Evolutionary conservation across 768 basidiomycete species (phyloP), one percentile per base, ranked within the genome.

Genomic region (Mycena albidolilacea): DNA sequence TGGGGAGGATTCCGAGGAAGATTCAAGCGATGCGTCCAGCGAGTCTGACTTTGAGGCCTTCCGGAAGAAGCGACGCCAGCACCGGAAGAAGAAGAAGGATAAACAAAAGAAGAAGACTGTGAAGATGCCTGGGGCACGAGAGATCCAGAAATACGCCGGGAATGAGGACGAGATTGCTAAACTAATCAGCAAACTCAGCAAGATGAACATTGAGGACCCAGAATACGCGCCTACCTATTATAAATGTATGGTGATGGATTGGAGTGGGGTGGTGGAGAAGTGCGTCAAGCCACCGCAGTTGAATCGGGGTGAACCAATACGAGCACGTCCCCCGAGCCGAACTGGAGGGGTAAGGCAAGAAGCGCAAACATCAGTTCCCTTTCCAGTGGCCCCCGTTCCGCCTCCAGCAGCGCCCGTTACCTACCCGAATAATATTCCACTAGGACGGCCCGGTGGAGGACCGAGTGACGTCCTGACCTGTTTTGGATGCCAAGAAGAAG

Each of bases 181-280:
- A 43, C 9, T 9, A 12, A 43, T 12, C 23, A 23, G 12, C 41
- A 43, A 43, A 55, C 60, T 75, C 17, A 72, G 63, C 39, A 35
- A n/a, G 5, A 77, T 75, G 72, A 43, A 60, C 4, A 1, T 73
- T 0, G 64, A 74, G 39, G 74, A 77, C 30, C 60, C 71, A 3
- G 68, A 69, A 21, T 75, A 77, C 62, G 59, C 66, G 39, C 35
- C 72, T 1, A 59, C 65, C 1, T 75, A 71, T 41, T 76, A 71
- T 35, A 57, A 66, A 23, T 70, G 67, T 2, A 60, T 75, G 52
- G 71, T 69, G 9, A 38, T 54, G 23, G 23, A 23, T 23, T 2
- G 23, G 23, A 23, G 48, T 12, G 41, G 41, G 41, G 41, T 43
- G 41, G 41, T 12, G 8, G 41, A 43, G 41, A 43, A 43, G 41